Percentiles rank a stretch among this genome's conserved stretches.
Conservation (phyloP, 2,329 filamentous ascomycete species). For the Xylariaceae sp. region DNA sequence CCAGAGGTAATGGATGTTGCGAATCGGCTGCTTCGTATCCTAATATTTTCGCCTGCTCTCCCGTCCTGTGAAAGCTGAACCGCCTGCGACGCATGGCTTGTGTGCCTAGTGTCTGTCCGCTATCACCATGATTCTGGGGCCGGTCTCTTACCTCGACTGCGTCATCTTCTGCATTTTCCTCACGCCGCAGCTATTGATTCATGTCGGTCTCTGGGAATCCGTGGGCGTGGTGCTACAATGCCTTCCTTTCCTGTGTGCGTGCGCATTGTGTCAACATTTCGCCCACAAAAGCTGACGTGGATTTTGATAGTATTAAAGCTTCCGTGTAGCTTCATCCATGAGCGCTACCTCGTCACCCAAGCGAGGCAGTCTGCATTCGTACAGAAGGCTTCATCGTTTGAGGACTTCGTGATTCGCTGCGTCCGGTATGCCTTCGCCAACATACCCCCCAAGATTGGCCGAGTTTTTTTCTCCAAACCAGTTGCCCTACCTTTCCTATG, state of each 20-base stretch:
- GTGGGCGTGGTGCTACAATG: constrained; percentile 53
- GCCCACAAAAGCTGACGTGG: not conserved
- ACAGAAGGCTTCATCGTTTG: constrained; percentile 66
- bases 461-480: constrained; percentile 72
- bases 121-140: constrained; percentile 62
- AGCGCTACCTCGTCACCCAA: constrained; percentile 46
- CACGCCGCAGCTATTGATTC: constrained; percentile 64
- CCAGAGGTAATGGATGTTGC: too few relatives aligned
- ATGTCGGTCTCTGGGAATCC: constrained; percentile 60
- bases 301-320: constrained; percentile 47
- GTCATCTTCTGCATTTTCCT: constrained; percentile 67
- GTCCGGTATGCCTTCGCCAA: constrained; percentile 74
- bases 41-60: too few relatives aligned
- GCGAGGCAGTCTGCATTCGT: constrained; percentile 56
- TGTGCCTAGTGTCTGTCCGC: too few relatives aligned
- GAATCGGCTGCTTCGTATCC: too few relatives aligned
- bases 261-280: not conserved
- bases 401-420: constrained; percentile 72
- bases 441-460: constrained; percentile 63
- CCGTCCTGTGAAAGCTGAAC: too few relatives aligned
- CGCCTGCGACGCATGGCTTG: too few relatives aligned
- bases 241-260: constrained; percentile 66
- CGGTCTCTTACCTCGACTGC: constrained; percentile 74
- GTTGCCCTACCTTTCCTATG: constrained; percentile 70
- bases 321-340: constrained; percentile 53